A percentile compares a stretch with the other conserved stretches of the same genome.
Evolutionary conservation across 1,284 basidiomycete species (phyloP).

Genomic region (Trametes versicolor): DNA sequence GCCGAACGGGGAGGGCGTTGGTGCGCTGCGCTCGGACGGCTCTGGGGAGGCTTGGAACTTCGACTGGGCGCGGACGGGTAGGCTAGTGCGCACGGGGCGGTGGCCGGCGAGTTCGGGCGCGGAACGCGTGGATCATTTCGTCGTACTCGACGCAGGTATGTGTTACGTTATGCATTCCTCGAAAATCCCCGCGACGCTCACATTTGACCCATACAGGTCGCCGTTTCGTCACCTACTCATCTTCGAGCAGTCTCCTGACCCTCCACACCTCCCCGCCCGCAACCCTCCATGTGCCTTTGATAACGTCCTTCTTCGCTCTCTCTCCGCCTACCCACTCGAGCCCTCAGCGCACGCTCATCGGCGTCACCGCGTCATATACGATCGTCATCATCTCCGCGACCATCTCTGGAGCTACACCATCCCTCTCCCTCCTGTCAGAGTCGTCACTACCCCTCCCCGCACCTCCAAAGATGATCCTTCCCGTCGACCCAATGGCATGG

Average conservation of each 20-base stretch:
- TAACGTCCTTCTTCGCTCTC: conserved; percentile 70
- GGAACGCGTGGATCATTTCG: conserved; percentile 62
- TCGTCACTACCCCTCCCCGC: conserved; percentile 59
- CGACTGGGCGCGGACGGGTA: conserved; percentile 43
- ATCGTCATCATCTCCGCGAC: conserved; percentile 36
- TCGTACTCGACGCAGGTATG: conserved; percentile 71
- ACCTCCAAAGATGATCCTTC: conserved; percentile 68
- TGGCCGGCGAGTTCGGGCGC: conserved; percentile 50
- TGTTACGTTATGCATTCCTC: background rate
- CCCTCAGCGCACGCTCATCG: conserved; percentile 47
- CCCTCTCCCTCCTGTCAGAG: conserved; percentile 54
- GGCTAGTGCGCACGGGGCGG: conserved; percentile 52
- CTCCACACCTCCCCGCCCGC: conserved; percentile 59
- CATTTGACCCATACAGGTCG: conserved; percentile 35
- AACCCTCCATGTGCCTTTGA: conserved; percentile 57
- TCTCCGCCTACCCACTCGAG: conserved; percentile 20
- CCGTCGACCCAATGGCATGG: conserved; percentile 95
- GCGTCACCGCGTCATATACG: conserved; percentile 35
- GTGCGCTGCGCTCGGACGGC: conserved; percentile 60
- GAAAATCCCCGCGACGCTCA: background rate
- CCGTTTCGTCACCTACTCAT: conserved; percentile 60
- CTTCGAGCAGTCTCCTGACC: conserved; percentile 52
- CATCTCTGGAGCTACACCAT: conserved; percentile 34
- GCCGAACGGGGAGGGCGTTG: conserved; percentile 78
- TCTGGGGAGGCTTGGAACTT: conserved; percentile 74